Evolutionary conservation across 495 filamentous ascomycete genomes (phyloP), one percentile per base, ranked within the genome.

Genomic region (Penicillium turbatum): DNA sequence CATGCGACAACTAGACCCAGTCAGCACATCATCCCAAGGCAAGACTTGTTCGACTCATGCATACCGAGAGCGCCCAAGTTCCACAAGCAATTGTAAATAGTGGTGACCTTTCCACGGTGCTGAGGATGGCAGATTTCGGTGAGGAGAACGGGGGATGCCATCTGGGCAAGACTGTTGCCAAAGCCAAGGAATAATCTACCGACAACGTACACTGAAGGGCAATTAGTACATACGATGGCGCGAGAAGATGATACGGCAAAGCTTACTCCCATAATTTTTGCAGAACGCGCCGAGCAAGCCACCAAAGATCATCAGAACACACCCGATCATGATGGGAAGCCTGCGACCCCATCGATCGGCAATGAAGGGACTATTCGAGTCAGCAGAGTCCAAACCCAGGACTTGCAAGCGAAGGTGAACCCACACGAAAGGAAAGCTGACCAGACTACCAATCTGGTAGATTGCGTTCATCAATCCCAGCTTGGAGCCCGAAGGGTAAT

Each of bases 101-200:
- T 77, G 27, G 82, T 85, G 57, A 85, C 74, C 57, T 77, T 79
- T 38, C 74, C 82, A 67, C 82, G 82, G 54, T 84, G 82, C 63
- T 84, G 82, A 37, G 82, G 80, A 56, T 86, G 82, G 50, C 71
- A 74, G 41, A 86, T 69, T 68, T 86, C 82, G n/a, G 80, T 80
- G 32, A 85, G 73, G 50, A 86, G 69, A 57, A 83, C 78, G 16
- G 82, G 82, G 10, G 83, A 81, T 15, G 79, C 74, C 40, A 83
- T 73, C 60, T 86, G 82, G 19, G 82, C 77, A 52, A 86, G 69
- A 41, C 75, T 78, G 70, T 79, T 79, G 53, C 82, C 82, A 54
- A 84, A 82, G 38, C 82, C 82, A 48, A 84, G 79, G 63, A 81
- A 67, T 36, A 72, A 64, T 68, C 57, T 42, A 48, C 73, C 45